These are phyloP conservation scores for Plenodomus tracheiphilus DNA, from an alignment of 2,329 filamentous ascomycete genomes.

Conservation along the genomic window DNA sequence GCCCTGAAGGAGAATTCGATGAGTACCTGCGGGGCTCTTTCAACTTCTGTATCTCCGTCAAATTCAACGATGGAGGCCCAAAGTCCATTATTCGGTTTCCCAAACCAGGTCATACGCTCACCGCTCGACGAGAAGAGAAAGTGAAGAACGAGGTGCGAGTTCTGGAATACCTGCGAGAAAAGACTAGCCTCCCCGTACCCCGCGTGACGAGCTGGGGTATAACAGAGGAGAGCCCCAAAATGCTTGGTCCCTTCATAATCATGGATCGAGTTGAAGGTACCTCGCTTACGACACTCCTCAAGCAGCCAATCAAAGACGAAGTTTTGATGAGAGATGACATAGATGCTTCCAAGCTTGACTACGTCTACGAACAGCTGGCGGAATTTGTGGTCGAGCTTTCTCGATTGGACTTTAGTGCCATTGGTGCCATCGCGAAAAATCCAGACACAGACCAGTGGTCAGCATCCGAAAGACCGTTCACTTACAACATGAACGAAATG, in stretches of 20 bases:
- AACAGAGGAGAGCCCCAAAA: conserved; percentile 13
- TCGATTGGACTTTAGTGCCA: conserved; percentile 12
- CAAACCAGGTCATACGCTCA: conserved; percentile 9
- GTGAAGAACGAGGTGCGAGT: conserved; percentile 11
- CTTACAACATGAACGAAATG: conserved; percentile 22
- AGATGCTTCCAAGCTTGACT: conserved; percentile 18
- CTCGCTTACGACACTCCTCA: conserved; percentile 8
- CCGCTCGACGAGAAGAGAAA: conserved; percentile 14
- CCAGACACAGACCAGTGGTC: conserved; percentile 28
- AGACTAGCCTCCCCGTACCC: conserved; percentile 14
- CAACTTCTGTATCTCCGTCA: neutral
- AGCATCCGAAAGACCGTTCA: conserved; percentile 25
- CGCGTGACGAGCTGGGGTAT: conserved; percentile 12
- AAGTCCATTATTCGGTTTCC: conserved; percentile 9
- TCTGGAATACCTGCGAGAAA: conserved; percentile 12
- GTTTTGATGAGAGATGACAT: conserved; percentile 10
- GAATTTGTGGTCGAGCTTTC: conserved; percentile 18
- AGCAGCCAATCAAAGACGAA: conserved; percentile 10
- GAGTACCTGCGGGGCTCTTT: conserved; percentile 1
- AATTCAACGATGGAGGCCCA: conserved; percentile 5
- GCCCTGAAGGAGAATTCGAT: conserved; percentile 13
- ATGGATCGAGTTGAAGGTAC: conserved; percentile 18
- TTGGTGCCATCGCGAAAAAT: conserved; percentile 40
- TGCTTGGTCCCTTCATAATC: conserved; percentile 23
- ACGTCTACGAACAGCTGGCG: conserved; percentile 23